Percentiles rank a stretch among this genome's conserved stretches.
Evolutionary conservation across 2,329 filamentous ascomycete genomes (phyloP).

Genomic region (Elsinoe australis): DNA sequence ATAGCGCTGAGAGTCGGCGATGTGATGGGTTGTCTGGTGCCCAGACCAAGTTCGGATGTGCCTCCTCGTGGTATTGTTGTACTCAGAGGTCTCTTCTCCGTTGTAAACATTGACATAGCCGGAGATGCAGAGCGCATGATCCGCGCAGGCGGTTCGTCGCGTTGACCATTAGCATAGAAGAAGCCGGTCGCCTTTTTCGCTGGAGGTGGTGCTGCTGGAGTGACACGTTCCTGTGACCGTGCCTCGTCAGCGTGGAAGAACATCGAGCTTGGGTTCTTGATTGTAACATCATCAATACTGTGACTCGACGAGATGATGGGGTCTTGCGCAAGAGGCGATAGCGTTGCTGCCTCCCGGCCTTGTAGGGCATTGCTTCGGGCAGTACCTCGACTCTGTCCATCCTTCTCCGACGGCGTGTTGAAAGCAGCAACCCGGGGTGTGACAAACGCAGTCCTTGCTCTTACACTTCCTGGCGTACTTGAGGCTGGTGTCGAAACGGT

Average conservation of each 20-base stretch:
- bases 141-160: conserved; percentile 35
- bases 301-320: conserved; percentile 30
- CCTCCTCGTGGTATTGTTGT: neutral
- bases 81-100: conserved; percentile 2
- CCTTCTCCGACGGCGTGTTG: conserved; percentile 19
- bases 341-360: conserved; percentile 34
- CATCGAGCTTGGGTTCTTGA: conserved; percentile 45
- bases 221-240: conserved; percentile 35
- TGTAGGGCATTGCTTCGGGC: conserved; percentile 18
- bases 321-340: conserved; percentile 23
- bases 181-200: conserved; percentile 42
- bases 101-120: conserved; percentile 28
- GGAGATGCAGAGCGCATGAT: conserved; percentile 26
- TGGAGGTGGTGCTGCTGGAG: conserved; percentile 30
- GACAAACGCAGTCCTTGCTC: conserved; percentile 4
- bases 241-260: conserved; percentile 91
- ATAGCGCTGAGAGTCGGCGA: conserved; percentile 29
- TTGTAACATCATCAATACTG: conserved; percentile 22
- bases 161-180: conserved; percentile 46
- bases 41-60: conserved; percentile 8
- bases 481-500: conserved; percentile 47
- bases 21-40: conserved; percentile 26
- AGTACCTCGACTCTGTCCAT: conserved; percentile 10
- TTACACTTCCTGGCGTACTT: conserved; percentile 16
- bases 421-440: conserved; percentile 3